Base-by-base conservation (phyloP, 2,329 filamentous ascomycete species). In the Aspergillus pseudoviridinutans region DNA sequence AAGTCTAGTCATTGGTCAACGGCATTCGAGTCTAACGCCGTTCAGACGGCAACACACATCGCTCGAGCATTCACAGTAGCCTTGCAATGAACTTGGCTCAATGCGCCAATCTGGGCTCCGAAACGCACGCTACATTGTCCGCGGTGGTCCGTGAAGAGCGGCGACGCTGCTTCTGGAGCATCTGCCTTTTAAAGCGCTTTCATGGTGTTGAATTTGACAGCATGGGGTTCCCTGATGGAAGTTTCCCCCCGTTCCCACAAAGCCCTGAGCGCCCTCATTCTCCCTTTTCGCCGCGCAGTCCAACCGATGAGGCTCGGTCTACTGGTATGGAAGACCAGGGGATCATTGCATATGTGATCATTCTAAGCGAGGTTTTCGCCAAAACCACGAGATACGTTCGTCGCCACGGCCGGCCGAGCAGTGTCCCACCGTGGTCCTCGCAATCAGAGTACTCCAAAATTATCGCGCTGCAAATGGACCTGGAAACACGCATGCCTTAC, bases 401-500 rank as follows among this genome's bases (percentile, higher is more conserved):
- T 17, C 72, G 72, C 24, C 74, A 76, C 25, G 79, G 80, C 17
- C 75, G 72, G 35, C 74, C 77, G 6, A 76, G 75, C 54, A 71
- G 68, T 25, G 66, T 79, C 8, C 77, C 78, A 4, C 78, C 74
- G 24, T 80, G 80, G 80, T 80, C 78, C 9, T 74, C 79, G 0
- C 73, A 80, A 49, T 83, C 81, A 0, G 80, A 83, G 52, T 83
- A 82, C 59, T 78, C 80, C 0, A 76, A 73, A n/a, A 79, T 82
- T 28, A 76, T 80, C 52, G 75, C 78, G 3, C 65, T 77, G 12
- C 78, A 81, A 54, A 80, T 83, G 74, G 79, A 83, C 9, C 72
- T 80, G 24, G 81, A 84, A 61, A 82, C 80, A 6, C 73, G 74
- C 2, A 77, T 83, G 62, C 80, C 81, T 1, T 75, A 78, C 22